Evolutionary conservation across 345 rosid genomes (phyloP).

Genomic region (Lepidium africanum): DNA sequence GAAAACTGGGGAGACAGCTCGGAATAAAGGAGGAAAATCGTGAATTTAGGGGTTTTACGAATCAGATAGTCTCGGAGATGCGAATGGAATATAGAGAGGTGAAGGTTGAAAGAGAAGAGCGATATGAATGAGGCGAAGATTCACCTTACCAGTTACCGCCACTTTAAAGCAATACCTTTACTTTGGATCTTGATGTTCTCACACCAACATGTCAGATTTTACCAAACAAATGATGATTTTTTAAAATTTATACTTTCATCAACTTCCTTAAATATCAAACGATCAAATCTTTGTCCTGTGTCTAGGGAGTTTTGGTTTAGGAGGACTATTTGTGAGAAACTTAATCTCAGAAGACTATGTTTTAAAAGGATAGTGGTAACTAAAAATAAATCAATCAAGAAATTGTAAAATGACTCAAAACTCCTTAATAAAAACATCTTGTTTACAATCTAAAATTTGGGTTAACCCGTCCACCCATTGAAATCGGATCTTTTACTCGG

Average conservation of each 20-base stretch:
- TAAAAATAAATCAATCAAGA: too few relatives aligned
- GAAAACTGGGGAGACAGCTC: background rate
- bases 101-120: background rate
- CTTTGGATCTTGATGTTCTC: background rate
- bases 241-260: too few relatives aligned
- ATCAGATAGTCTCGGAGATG: background rate
- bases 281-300: background rate
- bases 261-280: background rate
- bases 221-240: background rate
- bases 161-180: background rate
- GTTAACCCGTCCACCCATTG: too few relatives aligned
- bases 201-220: background rate
- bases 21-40: background rate
- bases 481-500: too few relatives aligned
- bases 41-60: background rate
- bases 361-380: too few relatives aligned
- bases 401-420: too few relatives aligned
- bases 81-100: background rate
- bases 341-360: too few relatives aligned
- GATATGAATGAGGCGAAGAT: background rate
- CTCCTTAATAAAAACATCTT: too few relatives aligned
- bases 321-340: too few relatives aligned
- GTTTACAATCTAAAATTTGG: too few relatives aligned
- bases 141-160: conserved; percentile 1
- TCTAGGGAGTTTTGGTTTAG: too few relatives aligned